Conservation (phyloP, 257 asterid genomes). For the Plectranthus barbatus region DNA sequence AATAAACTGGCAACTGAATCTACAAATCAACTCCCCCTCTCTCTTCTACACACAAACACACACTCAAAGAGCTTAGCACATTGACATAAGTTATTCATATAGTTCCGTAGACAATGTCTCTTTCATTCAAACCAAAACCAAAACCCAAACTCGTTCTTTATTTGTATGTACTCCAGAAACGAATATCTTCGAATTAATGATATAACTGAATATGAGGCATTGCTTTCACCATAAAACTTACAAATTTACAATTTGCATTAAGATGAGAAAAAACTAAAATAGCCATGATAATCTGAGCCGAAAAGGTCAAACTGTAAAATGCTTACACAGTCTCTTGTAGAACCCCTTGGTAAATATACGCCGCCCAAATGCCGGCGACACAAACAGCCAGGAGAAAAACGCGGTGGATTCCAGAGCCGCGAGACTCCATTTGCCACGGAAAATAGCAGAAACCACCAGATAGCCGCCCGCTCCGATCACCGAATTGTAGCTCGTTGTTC, state of each 20-base stretch:
- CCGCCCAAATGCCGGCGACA: constrained; percentile 96
- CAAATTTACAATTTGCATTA: neutral
- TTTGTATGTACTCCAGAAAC: neutral
- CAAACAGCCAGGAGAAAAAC: constrained; percentile 65
- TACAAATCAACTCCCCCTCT: neutral
- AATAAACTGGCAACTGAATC: neutral
- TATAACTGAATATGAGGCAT: neutral
- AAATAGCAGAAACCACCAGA: constrained; percentile 31
- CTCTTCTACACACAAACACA: neutral
- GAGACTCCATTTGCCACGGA: constrained; percentile 53
- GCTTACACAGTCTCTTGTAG: constrained; percentile 87
- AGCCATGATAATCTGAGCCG: neutral
- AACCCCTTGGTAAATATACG: constrained; percentile 90
- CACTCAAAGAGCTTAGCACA: neutral
- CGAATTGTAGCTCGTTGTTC: neutral
- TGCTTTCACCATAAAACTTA: neutral
- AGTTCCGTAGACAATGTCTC: neutral
- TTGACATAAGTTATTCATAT: neutral
- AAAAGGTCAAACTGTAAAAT: neutral
- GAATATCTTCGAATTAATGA: neutral
- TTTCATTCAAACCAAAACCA: neutral
- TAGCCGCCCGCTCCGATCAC: constrained; percentile 31
- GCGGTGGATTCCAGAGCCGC: constrained; percentile 74
- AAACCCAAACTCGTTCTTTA: neutral
- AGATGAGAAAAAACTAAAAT: neutral